phyloP scores from a whole-genome alignment of 2,329 filamentous ascomycete genomes.

The Fusarium subtropicale region DNA sequence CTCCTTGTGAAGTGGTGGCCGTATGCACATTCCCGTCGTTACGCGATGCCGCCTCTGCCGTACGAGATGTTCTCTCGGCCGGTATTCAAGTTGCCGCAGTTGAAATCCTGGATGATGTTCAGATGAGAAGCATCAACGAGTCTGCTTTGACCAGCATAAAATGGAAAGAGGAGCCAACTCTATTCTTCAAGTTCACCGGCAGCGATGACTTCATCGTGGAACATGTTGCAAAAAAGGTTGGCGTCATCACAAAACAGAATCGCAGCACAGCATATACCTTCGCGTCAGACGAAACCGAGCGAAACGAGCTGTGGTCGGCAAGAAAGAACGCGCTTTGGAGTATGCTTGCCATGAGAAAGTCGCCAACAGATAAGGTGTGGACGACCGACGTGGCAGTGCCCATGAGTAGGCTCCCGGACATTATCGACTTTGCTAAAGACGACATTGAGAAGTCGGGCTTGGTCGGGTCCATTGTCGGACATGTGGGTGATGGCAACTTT shows the following conservation, averaged over 20 bases:
- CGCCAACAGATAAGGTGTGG: slow-evolving; percentile 52
- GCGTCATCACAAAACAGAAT: slow-evolving; percentile 70
- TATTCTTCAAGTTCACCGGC: slow-evolving; percentile 89
- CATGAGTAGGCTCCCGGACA: slow-evolving; percentile 77
- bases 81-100: slow-evolving; percentile 80
- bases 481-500: slow-evolving; percentile 95
- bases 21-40: slow-evolving; percentile 83
- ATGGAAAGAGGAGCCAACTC: slow-evolving; percentile 80
- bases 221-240: slow-evolving; percentile 79
- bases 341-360: slow-evolving; percentile 75
- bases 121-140: slow-evolving; percentile 85
- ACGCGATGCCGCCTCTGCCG: slow-evolving; percentile 78
- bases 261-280: slow-evolving; percentile 72
- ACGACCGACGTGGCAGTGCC: slow-evolving; percentile 88
- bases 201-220: slow-evolving; percentile 80
- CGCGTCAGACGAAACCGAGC: slow-evolving; percentile 75
- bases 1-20: slow-evolving; percentile 79
- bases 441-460: slow-evolving; percentile 87
- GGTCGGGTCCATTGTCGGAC: slow-evolving; percentile 87
- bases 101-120: slow-evolving; percentile 89
- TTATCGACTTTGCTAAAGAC: slow-evolving; percentile 85
- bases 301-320: slow-evolving; percentile 81
- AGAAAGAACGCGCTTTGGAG: slow-evolving; percentile 85
- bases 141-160: slow-evolving; percentile 74
- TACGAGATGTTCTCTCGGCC: slow-evolving; percentile 76